Evolutionary conservation across 129 eudicot species (phyloP).

Genomic region (Deinandra increscens): DNA sequence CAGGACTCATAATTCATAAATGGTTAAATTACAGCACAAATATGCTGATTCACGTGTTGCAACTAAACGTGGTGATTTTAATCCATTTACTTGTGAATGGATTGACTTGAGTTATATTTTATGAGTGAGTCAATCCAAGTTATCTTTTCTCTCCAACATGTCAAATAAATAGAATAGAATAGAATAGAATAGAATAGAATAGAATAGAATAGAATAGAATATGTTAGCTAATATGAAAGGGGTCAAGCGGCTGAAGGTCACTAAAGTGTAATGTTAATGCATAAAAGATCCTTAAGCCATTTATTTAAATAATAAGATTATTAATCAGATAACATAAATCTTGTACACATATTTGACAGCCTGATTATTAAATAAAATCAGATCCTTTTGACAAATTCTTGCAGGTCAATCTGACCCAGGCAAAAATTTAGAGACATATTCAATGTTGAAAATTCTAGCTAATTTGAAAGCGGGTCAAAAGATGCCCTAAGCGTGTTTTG

Average conservation of each 20-base stretch:
- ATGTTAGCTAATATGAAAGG: neutral
- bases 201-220: neutral
- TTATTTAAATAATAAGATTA: neutral
- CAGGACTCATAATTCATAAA: slow-evolving; percentile 1
- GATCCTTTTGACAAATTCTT: neutral
- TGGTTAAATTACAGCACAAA: slow-evolving; percentile 19
- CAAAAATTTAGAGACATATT: neutral
- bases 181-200: too few relatives aligned
- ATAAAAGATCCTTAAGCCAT: neutral
- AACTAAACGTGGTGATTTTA: neutral
- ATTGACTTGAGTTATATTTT: neutral
- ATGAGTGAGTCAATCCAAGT: neutral
- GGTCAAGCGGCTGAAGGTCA: neutral
- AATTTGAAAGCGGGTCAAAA: neutral
- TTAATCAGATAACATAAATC: neutral
- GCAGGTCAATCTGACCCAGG: neutral
- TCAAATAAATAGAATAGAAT: neutral
- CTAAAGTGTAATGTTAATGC: neutral
- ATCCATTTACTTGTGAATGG: neutral
- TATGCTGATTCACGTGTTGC: neutral
- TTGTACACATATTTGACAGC: neutral
- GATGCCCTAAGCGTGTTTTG: neutral
- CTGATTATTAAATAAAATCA: neutral
- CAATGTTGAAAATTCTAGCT: neutral
- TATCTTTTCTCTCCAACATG: neutral